A percentile compares a stretch with the other conserved stretches of the same genome.
Conservation (phyloP, 75 land plant genomes). For the Picea glauca region DNA sequence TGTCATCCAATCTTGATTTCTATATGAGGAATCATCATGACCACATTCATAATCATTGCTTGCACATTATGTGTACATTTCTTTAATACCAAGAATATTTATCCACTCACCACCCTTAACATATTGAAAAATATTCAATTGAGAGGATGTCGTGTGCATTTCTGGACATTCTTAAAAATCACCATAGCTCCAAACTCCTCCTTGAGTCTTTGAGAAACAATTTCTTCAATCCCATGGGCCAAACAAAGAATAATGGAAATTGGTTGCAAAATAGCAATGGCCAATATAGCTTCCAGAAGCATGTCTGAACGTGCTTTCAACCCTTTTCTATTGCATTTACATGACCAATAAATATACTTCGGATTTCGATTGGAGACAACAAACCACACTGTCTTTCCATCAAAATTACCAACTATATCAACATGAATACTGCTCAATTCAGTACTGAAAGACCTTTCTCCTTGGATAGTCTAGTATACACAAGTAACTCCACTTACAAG, state of each 20-base stretch:
- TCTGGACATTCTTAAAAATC: background rate
- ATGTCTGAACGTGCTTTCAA: conserved; percentile 38
- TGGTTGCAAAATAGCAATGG: conserved; percentile 41
- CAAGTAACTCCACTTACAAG: conserved; percentile 56
- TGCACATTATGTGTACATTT: background rate
- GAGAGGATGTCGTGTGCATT: background rate
- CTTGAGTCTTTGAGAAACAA: conserved; percentile 18
- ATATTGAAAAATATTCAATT: conserved; percentile 1
- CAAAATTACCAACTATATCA: conserved; percentile 64
- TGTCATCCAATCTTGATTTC: conserved; percentile 7
- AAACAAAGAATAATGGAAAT: conserved; percentile 58
- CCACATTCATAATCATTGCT: background rate
- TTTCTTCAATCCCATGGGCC: conserved; percentile 41
- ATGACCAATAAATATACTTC: conserved; percentile 56
- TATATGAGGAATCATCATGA: background rate
- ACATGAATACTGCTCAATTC: conserved; percentile 40
- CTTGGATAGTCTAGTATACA: conserved; percentile 51
- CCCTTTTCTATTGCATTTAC: conserved; percentile 28
- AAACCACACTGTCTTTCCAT: conserved; percentile 66
- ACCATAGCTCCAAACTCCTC: conserved; percentile 52
- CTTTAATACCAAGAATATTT: conserved; percentile 9
- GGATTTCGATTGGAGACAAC: conserved; percentile 82
- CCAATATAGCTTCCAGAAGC: conserved; percentile 41
- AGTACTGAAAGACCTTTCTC: background rate
- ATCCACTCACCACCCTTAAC: conserved; percentile 53